A percentile compares a stretch with the other conserved stretches of the same genome.
These are phyloP conservation scores for Globisporangium barbulae DNA, from an alignment of 352 stramenopile species.

Conservation along the genomic window DNA sequence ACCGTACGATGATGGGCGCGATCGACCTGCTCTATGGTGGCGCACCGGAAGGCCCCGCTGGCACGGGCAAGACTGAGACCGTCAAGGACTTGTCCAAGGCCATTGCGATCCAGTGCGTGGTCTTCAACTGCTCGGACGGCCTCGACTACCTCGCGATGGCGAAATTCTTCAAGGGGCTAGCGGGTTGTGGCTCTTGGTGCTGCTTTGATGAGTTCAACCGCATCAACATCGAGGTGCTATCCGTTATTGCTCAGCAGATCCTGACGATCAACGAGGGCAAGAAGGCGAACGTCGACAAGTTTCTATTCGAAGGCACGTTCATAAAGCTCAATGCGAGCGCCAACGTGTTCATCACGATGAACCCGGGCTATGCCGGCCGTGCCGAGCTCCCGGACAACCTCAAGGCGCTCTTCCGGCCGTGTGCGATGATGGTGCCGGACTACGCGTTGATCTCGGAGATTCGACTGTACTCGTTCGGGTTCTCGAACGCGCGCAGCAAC, in stretches of 20 bases:
- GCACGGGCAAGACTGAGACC: constrained; percentile 94
- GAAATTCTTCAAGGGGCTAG: constrained; percentile 96
- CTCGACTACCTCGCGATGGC: constrained; percentile 94
- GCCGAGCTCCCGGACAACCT: constrained; percentile 94
- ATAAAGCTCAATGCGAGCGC: constrained; percentile 91
- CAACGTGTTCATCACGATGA: constrained; percentile 96
- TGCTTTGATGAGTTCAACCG: constrained; percentile 97
- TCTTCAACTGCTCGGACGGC: constrained; percentile 93
- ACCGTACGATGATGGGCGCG: constrained; percentile 94
- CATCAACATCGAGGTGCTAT: constrained; percentile 95
- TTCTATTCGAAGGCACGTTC: constrained; percentile 93
- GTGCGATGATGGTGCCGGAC: constrained; percentile 96
- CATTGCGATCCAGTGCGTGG: constrained; percentile 94
- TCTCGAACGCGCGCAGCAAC: constrained; percentile 85
- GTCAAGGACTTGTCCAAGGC: constrained; percentile 95
- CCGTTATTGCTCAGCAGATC: constrained; percentile 94
- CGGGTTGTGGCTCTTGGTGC: constrained; percentile 90
- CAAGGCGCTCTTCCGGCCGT: constrained; percentile 92
- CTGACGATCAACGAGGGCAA: constrained; percentile 92
- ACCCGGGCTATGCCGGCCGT: constrained; percentile 94
- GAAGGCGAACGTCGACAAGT: constrained; percentile 87
- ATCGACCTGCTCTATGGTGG: constrained; percentile 93
- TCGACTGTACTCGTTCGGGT: constrained; percentile 92
- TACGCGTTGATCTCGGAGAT: constrained; percentile 95
- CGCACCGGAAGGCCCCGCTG: constrained; percentile 90